These are phyloP conservation scores for Fusarium multiceps DNA, from an alignment of 2,329 filamentous ascomycete genomes.

Conservation along the genomic window DNA sequence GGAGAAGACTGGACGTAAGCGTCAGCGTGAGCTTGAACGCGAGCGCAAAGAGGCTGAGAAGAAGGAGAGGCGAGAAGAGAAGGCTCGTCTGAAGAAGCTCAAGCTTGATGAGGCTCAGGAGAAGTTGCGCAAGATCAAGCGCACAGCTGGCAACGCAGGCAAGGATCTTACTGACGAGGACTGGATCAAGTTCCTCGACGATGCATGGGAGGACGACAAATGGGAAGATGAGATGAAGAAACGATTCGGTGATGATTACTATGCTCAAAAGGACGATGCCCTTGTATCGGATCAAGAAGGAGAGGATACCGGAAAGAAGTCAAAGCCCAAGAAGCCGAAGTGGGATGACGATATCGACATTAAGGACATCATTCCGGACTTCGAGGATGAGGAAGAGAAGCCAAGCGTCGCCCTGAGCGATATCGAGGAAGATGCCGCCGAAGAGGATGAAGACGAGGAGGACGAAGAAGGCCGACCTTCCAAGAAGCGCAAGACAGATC, in stretches of 20 bases:
- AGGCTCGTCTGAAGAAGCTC: slow-evolving; percentile 83
- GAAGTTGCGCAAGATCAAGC: slow-evolving; percentile 88
- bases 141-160: slow-evolving; percentile 83
- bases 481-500: slow-evolving; percentile 70
- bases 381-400: slow-evolving; percentile 71
- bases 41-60: slow-evolving; percentile 83
- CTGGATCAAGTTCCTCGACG: slow-evolving; percentile 86
- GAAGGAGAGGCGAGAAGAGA: slow-evolving; percentile 79
- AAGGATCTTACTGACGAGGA: slow-evolving; percentile 77
- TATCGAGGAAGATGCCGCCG: slow-evolving; percentile 52
- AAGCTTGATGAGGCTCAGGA: slow-evolving; percentile 91
- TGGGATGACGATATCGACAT: slow-evolving; percentile 99
- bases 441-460: slow-evolving; percentile 48
- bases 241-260: slow-evolving; percentile 91
- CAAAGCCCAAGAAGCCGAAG: slow-evolving; percentile 68
- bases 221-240: slow-evolving; percentile 94
- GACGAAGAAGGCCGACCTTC: slow-evolving; percentile 60
- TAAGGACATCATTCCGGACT: slow-evolving; percentile 88
- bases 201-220: slow-evolving; percentile 85
- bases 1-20: slow-evolving; percentile 80
- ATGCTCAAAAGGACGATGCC: slow-evolving; percentile 76
- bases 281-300: slow-evolving; percentile 74
- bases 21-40: slow-evolving; percentile 80
- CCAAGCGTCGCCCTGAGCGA: slow-evolving; percentile 67
- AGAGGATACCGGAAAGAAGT: slow-evolving; percentile 64